Conservation (phyloP, 2,329 filamentous ascomycete genomes). For the Penicillium rolfsii region DNA sequence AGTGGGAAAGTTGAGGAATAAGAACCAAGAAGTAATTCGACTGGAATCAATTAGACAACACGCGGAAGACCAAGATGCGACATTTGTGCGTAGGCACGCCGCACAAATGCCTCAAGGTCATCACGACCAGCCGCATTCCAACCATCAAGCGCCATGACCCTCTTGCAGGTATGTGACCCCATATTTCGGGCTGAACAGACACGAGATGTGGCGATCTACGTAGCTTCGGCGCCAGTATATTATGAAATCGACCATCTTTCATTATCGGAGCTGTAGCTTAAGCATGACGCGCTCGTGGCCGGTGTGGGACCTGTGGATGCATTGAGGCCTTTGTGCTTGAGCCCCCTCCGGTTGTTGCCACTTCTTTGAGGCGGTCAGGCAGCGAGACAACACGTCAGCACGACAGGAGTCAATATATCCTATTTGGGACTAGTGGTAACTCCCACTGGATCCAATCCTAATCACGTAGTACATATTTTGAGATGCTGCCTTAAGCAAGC, state of each 20-base stretch:
- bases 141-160: slow-evolving; percentile 16
- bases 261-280: background rate
- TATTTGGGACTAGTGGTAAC: slow-evolving; percentile 5
- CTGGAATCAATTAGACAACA: slow-evolving; percentile 16
- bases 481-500: background rate
- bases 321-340: background rate
- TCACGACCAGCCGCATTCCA: slow-evolving; percentile 25
- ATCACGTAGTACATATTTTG: background rate
- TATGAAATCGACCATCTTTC: slow-evolving; percentile 7
- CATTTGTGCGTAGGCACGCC: slow-evolving; percentile 40
- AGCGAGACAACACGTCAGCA: background rate
- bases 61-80: slow-evolving; percentile 30
- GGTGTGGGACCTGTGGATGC: background rate
- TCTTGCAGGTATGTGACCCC: slow-evolving; percentile 18
- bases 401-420: background rate
- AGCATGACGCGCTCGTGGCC: background rate
- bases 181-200: background rate
- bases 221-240: background rate
- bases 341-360: background rate
- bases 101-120: slow-evolving; percentile 40
- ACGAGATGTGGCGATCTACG: slow-evolving; percentile 13
- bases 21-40: slow-evolving; percentile 19
- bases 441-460: background rate
- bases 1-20: background rate
- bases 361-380: background rate